A percentile compares a stretch with the other conserved stretches of the same genome.
phyloP scores from a whole-genome alignment of 805 yeast species.

The Lipomyces sp. region DNA sequence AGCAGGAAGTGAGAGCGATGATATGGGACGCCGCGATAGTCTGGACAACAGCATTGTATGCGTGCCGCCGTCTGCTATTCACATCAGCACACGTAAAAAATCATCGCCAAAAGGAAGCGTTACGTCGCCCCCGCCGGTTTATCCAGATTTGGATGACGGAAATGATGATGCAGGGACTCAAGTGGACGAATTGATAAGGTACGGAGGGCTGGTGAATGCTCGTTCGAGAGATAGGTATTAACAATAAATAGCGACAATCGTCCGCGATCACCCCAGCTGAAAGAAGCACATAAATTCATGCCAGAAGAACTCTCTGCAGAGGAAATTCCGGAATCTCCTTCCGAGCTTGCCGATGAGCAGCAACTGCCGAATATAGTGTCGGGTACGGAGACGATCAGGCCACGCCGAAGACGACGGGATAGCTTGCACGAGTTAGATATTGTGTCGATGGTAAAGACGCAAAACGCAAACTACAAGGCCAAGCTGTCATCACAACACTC shows the following conservation, averaged over 20 bases:
- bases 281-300: slow-evolving; percentile 13
- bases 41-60: background rate
- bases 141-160: background rate
- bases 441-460: slow-evolving; percentile 27
- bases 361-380: background rate
- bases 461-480: slow-evolving; percentile 25
- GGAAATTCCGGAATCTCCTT: slow-evolving; percentile 27
- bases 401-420: slow-evolving; percentile 35
- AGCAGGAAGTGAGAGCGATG: background rate
- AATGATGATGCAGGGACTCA: background rate
- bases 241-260: background rate
- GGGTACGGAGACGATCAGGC: slow-evolving; percentile 13
- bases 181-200: background rate
- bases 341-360: background rate
- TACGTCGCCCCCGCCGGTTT: background rate
- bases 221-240: background rate
- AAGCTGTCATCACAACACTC: slow-evolving; percentile 8
- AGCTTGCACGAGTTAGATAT: slow-evolving; percentile 33
- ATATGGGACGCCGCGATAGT: background rate
- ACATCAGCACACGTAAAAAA: slow-evolving; percentile 24
- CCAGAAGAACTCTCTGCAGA: slow-evolving; percentile 20
- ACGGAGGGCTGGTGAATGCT: background rate
- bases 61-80: slow-evolving; percentile 3
- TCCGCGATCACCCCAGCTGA: slow-evolving; percentile 13
- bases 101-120: slow-evolving; percentile 18